Evolutionary conservation across 2,329 filamentous ascomycete genomes (phyloP).

Genomic region (Fusarium oxysporum): DNA sequence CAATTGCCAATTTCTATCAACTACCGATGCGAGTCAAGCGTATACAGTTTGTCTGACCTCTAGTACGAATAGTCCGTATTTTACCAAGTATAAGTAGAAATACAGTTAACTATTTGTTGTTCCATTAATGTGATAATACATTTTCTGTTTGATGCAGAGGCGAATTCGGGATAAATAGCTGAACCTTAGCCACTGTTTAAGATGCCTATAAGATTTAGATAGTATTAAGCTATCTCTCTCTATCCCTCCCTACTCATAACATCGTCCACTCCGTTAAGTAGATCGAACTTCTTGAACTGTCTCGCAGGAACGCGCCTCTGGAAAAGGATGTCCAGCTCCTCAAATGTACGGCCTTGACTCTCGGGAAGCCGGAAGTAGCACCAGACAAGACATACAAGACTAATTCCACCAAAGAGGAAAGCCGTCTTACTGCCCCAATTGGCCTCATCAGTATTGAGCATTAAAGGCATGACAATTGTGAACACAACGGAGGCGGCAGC

Average conservation of each 20-base stretch:
- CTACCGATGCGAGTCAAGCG: too few species aligned
- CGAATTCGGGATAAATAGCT: neutral
- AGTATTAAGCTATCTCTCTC: rapidly evolving
- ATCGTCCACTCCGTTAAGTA: neutral
- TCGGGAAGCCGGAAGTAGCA: conserved; percentile 51
- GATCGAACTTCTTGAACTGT: conserved; percentile 48
- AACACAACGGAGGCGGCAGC: conserved; percentile 44
- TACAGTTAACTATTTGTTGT: neutral
- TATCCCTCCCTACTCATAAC: neutral
- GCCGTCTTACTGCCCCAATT: conserved; percentile 51
- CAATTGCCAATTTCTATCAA: too few species aligned
- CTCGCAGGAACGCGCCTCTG: conserved; percentile 47
- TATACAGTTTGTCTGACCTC: too few species aligned
- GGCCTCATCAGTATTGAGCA: conserved; percentile 49
- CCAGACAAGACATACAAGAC: conserved; percentile 44
- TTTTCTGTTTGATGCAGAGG: neutral
- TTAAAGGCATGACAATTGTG: conserved; percentile 47
- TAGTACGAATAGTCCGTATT: neutral
- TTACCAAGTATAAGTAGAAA: neutral
- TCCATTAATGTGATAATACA: rapidly evolving
- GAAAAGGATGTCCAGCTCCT: conserved; percentile 51
- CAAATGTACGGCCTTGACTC: conserved; percentile 48
- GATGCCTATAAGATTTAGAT: rapidly evolving
- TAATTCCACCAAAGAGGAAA: conserved; percentile 48
- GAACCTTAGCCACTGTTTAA: rapidly evolving